Evolutionary conservation across 2,329 filamentous ascomycete species (phyloP), one percentile per base, ranked within the genome.

Genomic region (Colletotrichum noveboracense): DNA sequence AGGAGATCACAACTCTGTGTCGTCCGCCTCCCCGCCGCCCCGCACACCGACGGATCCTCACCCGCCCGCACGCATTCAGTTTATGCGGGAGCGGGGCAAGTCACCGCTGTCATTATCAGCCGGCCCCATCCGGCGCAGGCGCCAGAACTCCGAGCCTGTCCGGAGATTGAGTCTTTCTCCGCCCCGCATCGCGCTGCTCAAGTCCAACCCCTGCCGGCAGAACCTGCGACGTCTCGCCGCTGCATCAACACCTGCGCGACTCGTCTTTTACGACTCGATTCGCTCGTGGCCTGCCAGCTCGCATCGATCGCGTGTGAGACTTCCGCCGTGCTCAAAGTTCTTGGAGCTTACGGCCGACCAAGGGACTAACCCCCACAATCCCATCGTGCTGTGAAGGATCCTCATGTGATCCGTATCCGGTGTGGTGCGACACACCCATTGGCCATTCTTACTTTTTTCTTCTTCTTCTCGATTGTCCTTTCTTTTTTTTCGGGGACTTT

Each of bases 191-290:
- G 70, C 70, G 7, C 58, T 75, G 43, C 74, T 75, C n/a, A 75
- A 75, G 34, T 73, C 74, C 26, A 75, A 69, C 16, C 43, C 73
- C 10, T 72, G 73, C 68, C 38, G 69, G 32, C 73, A 75, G 56
- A 75, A 61, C 58, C 48, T 75, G 58, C 74, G 74, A 18, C 56
- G 70, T 21, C 64, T 75, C 32, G 56, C 72, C 24, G 65, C 64
- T 7, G 65, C 74, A 6, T 75, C 70, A 16, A 65, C 70, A 14
- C 70, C 74, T 4, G 26, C 58, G n/a, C 64, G 64, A 10, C 64
- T 73, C 13, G 64, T 62, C 32, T 73, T 75, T 24, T 75, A 75
- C 56, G 74, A 75, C 64, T 75, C 74, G n/a, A 75, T 75, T 24
- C 74, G 74, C 7, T n/a, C 60, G 9, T 75, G 74, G 74, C 74